A percentile compares a stretch with the other conserved stretches of the same genome.
These are phyloP conservation scores for Cornus controversa DNA, from an alignment of 148 eudicot genomes.

Conservation along the genomic window DNA sequence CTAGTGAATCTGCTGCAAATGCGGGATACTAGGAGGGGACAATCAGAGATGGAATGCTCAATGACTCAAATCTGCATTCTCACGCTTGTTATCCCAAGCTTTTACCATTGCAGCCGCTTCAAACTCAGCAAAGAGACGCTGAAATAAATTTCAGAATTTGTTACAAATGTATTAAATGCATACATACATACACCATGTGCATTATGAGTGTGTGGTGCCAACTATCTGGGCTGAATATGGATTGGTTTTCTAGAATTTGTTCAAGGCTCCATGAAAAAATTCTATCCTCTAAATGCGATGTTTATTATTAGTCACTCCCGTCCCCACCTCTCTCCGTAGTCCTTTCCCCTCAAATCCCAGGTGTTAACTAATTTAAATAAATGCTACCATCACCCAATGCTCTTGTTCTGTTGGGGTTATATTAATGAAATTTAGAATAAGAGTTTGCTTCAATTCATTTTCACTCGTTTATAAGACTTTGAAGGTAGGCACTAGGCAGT, in stretches of 20 bases:
- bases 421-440: no score
- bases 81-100: no score
- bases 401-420: neutral
- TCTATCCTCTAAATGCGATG: neutral
- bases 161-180: neutral
- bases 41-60: no score
- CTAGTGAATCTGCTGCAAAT: no score
- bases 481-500: neutral
- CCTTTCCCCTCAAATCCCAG: neutral
- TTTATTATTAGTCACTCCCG: neutral
- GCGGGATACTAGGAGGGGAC: no score
- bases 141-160: neutral
- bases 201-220: neutral
- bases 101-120: no score
- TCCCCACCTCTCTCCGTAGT: no score
- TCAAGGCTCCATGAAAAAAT: neutral
- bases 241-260: neutral
- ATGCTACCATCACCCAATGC: neutral
- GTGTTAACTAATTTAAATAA: neutral
- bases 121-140: neutral
- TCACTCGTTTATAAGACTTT: neutral
- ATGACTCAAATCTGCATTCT: no score
- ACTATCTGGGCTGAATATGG: neutral
- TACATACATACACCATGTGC: no score
- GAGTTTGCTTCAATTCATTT: conserved; percentile 1